These are phyloP conservation scores for Naganishia liquefaciens DNA, from an alignment of 1,284 basidiomycete genomes.

Conservation along the genomic window DNA sequence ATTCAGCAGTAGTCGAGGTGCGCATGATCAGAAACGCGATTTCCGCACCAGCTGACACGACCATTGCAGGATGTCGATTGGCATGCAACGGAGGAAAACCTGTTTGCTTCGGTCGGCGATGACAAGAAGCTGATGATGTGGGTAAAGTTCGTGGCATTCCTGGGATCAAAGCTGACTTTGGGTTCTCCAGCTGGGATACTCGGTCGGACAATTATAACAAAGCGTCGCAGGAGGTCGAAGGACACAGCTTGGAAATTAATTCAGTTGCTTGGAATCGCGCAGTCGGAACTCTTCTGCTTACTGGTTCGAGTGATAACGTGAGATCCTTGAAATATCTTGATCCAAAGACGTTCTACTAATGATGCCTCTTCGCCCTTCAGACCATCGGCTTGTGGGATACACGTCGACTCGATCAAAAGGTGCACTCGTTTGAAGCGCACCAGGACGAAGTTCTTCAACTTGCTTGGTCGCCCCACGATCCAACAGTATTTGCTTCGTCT, in stretches of 20 bases:
- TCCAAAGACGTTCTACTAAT: not conserved
- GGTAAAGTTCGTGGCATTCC: constrained; percentile 42
- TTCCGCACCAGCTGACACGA: constrained; percentile 32
- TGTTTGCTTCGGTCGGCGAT: constrained; percentile 96
- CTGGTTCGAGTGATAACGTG: constrained; percentile 92
- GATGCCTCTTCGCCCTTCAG: constrained; percentile 57
- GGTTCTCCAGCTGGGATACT: constrained; percentile 81
- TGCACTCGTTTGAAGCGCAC: constrained; percentile 92
- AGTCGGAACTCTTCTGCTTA: constrained; percentile 79
- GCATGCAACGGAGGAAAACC: constrained; percentile 78
- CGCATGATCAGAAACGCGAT: constrained; percentile 44
- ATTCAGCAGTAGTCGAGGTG: constrained; percentile 85
- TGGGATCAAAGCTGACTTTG: constrained; percentile 15
- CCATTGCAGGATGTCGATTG: constrained; percentile 92
- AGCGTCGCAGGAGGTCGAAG: constrained; percentile 73
- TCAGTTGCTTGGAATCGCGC: constrained; percentile 87
- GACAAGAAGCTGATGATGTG: constrained; percentile 92
- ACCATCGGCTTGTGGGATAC: constrained; percentile 88
- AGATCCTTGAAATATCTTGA: constrained; percentile 33
- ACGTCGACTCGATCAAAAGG: constrained; percentile 72
- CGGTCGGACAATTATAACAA: constrained; percentile 64
- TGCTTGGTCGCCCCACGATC: constrained; percentile 91
- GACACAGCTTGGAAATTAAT: constrained; percentile 88
- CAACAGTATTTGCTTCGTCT: constrained; percentile 87
- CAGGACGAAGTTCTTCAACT: constrained; percentile 92